phyloP scores from a whole-genome alignment of 129 eudicot genomes.

The Smallanthus sonchifolius region DNA sequence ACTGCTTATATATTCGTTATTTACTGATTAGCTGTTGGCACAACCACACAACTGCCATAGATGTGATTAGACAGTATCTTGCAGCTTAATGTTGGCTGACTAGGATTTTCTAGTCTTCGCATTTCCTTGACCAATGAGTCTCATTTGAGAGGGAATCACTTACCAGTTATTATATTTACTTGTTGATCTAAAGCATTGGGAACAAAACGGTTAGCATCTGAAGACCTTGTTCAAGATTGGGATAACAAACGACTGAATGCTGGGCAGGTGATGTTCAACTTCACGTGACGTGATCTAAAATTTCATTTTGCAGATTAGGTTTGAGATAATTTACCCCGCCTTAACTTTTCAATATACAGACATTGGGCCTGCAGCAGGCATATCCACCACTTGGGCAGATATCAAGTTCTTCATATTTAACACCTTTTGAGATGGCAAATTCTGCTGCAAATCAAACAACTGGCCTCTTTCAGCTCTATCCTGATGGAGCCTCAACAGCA shows the following conservation, averaged over 20 bases:
- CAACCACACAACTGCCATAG: not conserved
- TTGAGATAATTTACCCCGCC: not conserved
- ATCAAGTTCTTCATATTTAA: slow-evolving; percentile 40
- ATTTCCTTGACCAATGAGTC: not conserved
- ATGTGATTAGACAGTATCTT: not conserved
- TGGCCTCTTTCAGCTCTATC: slow-evolving; percentile 38
- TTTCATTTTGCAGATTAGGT: not conserved
- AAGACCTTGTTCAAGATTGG: slow-evolving; percentile 63
- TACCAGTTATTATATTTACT: slow-evolving; percentile 13
- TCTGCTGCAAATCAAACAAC: slow-evolving; percentile 36
- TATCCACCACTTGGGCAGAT: slow-evolving; percentile 45
- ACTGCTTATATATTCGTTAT: not conserved
- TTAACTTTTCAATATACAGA: slow-evolving; percentile 28
- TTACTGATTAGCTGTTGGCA: not conserved
- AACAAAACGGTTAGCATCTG: slow-evolving; percentile 79
- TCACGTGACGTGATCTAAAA: not conserved
- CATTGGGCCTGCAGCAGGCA: slow-evolving; percentile 50
- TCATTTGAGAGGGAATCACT: slow-evolving; percentile 10
- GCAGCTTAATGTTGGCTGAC: slow-evolving; percentile 28
- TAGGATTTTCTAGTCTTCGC: not conserved
- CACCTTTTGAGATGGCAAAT: slow-evolving; percentile 32
- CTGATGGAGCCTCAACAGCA: slow-evolving; percentile 37
- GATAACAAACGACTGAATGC: slow-evolving; percentile 83
- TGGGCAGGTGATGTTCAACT: slow-evolving; percentile 48
- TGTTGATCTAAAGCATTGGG: slow-evolving; percentile 57